Base-by-base conservation (phyloP, 2,329 filamentous ascomycete genomes). In the Trichoderma citrinoviride region DNA sequence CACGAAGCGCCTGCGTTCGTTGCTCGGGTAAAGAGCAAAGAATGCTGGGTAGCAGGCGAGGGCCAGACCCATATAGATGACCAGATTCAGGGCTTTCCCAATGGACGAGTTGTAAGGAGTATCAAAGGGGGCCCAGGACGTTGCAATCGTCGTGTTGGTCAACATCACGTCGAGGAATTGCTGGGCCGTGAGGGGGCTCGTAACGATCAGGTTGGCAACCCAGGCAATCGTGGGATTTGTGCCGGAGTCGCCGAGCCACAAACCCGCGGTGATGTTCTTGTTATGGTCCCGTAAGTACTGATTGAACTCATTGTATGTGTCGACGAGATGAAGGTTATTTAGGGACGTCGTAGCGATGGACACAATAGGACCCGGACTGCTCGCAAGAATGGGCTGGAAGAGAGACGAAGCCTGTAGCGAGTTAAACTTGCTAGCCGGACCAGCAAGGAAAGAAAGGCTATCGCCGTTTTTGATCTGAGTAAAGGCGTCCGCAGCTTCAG, bases 21-120 rank as follows among this genome's bases (percentile, higher is more conserved):
- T 81, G n/a, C 92, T 96, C 0, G 92, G 91, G 72, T 97, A 97
- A 5, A 97, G 80, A 0, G 91, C 86, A 71, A 97, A 96, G 80
- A 97, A 93, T 15, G 90, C 92, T 0, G 93, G 92, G 71, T 90
- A 95, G 1, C 88, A 87, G 7, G 86, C 83, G 77, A 96, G 87
- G 1, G 89, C 91, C 8, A 97, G 82, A 15, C 90, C 87, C 73
- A 95, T 90, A 76, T 97, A 97, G 8, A 91, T 81, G 46, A 94
- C 86, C 19, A 96, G 81, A 73, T 96, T 91, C 25, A 97, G 78
- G 0, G 89, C 88, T 57, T 93, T 82, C 21, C 91, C 91, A 8
- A 87, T 86, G 21, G 81, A 81, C 0, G 90, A 86, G 27, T 84
- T 80, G 78, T 88, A 93, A 0, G 91, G 90, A 0, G 87, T 83